Percentiles rank a stretch among this genome's conserved stretches.
phyloP scores from a whole-genome alignment of 805 yeast species.

The Metschnikowia cubensis region DNA sequence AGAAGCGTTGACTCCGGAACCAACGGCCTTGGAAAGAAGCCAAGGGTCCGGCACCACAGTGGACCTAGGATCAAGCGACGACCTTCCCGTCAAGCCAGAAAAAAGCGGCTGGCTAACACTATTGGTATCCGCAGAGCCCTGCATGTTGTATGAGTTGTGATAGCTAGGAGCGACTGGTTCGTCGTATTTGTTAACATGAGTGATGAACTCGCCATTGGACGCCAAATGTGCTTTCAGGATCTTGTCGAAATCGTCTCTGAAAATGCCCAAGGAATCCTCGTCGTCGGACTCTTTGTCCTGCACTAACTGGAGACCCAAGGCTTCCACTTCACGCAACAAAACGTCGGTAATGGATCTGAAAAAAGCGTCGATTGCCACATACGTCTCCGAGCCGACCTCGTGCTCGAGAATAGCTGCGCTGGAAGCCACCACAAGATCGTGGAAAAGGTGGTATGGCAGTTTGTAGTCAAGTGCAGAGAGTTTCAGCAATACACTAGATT shows the following conservation, averaged over 20 bases:
- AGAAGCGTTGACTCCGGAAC: conserved; percentile 17
- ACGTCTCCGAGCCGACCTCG: conserved; percentile 46
- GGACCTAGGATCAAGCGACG: conserved; percentile 72
- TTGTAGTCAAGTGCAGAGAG: conserved; percentile 38
- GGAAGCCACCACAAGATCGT: conserved; percentile 60
- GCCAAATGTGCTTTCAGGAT: conserved; percentile 50
- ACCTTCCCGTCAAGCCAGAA: conserved; percentile 64
- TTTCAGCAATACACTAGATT: conserved; percentile 43
- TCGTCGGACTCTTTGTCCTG: conserved; percentile 13
- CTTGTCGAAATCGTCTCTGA: conserved; percentile 56
- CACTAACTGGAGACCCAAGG: conserved; percentile 30
- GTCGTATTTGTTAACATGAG: conserved; percentile 30
- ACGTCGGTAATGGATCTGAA: conserved; percentile 61
- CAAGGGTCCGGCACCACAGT: conserved; percentile 66
- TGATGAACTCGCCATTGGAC: conserved; percentile 58
- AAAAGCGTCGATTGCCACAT: conserved; percentile 55
- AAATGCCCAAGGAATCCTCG: conserved; percentile 28
- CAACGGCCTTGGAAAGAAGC: conserved; percentile 57
- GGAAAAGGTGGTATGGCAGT: conserved; percentile 54
- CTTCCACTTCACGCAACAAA: conserved; percentile 56
- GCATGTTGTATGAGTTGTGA: conserved; percentile 28
- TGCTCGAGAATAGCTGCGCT: conserved; percentile 44
- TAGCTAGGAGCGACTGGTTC: conserved; percentile 25
- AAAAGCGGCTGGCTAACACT: conserved; percentile 73
- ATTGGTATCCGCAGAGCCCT: conserved; percentile 33